phyloP scores from a whole-genome alignment of 2,329 filamentous ascomycete genomes.

The Aspergillus persii region DNA sequence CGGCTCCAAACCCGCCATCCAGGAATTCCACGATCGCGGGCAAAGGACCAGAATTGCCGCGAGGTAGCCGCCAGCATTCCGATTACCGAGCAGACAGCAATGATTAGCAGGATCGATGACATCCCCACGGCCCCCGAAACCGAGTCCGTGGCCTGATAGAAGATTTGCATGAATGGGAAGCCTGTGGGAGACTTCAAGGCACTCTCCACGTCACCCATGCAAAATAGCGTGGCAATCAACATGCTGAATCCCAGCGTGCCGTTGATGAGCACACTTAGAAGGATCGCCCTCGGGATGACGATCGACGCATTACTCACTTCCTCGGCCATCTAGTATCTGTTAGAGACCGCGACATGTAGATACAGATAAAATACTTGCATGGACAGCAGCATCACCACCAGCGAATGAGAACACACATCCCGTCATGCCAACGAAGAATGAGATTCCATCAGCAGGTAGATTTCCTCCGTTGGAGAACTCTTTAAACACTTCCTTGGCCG shows the following conservation, averaged over 20 bases:
- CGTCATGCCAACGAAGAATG: slow-evolving; percentile 37
- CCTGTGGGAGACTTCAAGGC: slow-evolving; percentile 28
- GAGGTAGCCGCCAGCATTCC: slow-evolving; percentile 46
- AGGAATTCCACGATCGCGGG: slow-evolving; percentile 26
- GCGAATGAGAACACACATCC: slow-evolving; percentile 38
- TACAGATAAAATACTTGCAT: slow-evolving; percentile 25
- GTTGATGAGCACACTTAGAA: slow-evolving; percentile 37
- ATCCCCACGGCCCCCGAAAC: slow-evolving; percentile 25
- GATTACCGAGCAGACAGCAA: slow-evolving; percentile 33
- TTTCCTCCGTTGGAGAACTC: slow-evolving; percentile 48
- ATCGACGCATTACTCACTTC: slow-evolving; percentile 39
- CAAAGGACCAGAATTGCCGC: slow-evolving; percentile 34
- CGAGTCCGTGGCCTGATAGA: slow-evolving; percentile 30
- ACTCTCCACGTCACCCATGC: slow-evolving; percentile 32
- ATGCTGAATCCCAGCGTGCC: slow-evolving; percentile 37
- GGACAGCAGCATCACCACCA: slow-evolving; percentile 37
- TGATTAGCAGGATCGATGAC: slow-evolving; percentile 26
- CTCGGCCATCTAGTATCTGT: slow-evolving; percentile 32
- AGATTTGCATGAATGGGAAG: slow-evolving; percentile 37
- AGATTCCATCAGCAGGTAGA: slow-evolving; percentile 44
- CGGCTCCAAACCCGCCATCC: slow-evolving; percentile 28
- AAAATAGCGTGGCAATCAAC: slow-evolving; percentile 40
- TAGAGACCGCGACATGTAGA: neutral
- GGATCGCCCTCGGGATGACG: slow-evolving; percentile 37
- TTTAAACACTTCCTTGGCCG: slow-evolving; percentile 46